A percentile compares a stretch with the other conserved stretches of the same genome.
phyloP scores from a whole-genome alignment of 371 early-diverging fungal genomes.

The Lichtheimia ramosa region DNA sequence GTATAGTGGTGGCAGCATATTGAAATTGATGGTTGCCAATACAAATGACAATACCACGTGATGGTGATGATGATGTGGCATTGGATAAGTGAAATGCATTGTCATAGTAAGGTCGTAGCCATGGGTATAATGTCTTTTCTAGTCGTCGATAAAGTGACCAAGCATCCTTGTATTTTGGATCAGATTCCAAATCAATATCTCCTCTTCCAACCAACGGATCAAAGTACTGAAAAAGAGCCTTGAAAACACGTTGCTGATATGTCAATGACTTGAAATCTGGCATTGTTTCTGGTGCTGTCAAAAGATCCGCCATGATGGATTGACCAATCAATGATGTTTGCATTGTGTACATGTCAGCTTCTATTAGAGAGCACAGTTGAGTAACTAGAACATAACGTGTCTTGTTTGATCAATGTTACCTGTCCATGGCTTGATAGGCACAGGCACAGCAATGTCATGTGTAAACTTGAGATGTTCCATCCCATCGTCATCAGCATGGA shows the following conservation, averaged over 20 bases:
- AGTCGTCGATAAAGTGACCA: slow-evolving; percentile 21
- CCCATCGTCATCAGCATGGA: slow-evolving; percentile 8
- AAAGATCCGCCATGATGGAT: slow-evolving; percentile 10
- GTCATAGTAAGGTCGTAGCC: slow-evolving; percentile 23
- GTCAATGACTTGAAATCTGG: slow-evolving; percentile 34
- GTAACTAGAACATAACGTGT: background rate
- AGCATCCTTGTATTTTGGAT: slow-evolving; percentile 12
- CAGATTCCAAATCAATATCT: slow-evolving; percentile 14
- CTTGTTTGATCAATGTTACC: slow-evolving; percentile 10
- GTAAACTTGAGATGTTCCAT: slow-evolving; percentile 17
- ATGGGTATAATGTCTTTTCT: slow-evolving; percentile 25
- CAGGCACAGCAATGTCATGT: slow-evolving; percentile 26
- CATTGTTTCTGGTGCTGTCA: slow-evolving; percentile 18
- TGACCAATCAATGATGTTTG: slow-evolving; percentile 16
- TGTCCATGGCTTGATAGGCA: slow-evolving; percentile 22
- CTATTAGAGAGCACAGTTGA: background rate
- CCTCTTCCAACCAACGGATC: slow-evolving; percentile 28
- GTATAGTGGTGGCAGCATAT: slow-evolving; percentile 55
- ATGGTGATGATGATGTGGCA: slow-evolving; percentile 28
- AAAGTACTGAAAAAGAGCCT: slow-evolving; percentile 36
- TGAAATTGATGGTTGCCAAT: slow-evolving; percentile 65
- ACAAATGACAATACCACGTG: slow-evolving; percentile 69
- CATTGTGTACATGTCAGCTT: slow-evolving; percentile 11
- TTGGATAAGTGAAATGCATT: slow-evolving; percentile 27
- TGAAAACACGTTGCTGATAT: slow-evolving; percentile 33